phyloP scores from a whole-genome alignment of 2,329 filamentous ascomycete species.

The Penicillium sp. region DNA sequence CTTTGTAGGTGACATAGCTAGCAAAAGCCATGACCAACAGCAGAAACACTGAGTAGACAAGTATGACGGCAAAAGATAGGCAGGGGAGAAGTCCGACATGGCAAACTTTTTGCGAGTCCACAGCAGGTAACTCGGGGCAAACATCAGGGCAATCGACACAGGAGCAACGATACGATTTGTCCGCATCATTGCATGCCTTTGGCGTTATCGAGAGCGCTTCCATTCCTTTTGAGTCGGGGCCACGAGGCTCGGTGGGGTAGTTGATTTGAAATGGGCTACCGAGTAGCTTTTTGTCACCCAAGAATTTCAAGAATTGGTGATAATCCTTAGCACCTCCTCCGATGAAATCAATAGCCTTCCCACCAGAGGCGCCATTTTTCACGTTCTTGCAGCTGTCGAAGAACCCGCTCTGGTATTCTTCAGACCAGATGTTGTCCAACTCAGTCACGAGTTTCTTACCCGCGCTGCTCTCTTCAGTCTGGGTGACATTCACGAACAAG shows the following conservation, averaged over 20 bases:
- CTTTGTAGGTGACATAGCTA: constrained; percentile 69
- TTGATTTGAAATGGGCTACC: constrained; percentile 99
- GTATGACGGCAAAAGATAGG: constrained; percentile 83
- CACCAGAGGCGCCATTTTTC: constrained; percentile 92
- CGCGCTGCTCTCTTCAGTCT: constrained; percentile 52
- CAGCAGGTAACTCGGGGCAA: constrained; percentile 72
- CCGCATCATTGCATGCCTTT: constrained; percentile 84
- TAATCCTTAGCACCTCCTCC: constrained; percentile 92
- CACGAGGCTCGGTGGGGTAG: constrained; percentile 58
- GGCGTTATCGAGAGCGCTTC: constrained; percentile 62
- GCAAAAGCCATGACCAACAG: constrained; percentile 61
- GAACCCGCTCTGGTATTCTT: constrained; percentile 78
- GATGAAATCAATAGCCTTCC: constrained; percentile 90
- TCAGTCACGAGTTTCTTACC: constrained; percentile 69
- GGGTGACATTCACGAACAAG: constrained; percentile 86
- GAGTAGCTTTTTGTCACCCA: constrained; percentile 81
- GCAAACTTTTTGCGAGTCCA: constrained; percentile 66
- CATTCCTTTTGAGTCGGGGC: constrained; percentile 66
- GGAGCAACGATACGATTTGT: constrained; percentile 79
- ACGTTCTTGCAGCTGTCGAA: constrained; percentile 98
- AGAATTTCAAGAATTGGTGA: constrained; percentile 76
- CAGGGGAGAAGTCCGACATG: constrained; percentile 85
- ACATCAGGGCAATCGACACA: constrained; percentile 87
- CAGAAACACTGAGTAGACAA: constrained; percentile 74
- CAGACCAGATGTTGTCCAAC: constrained; percentile 80